Evolutionary conservation across 805 yeast species (phyloP), one percentile per base, ranked within the genome.

Genomic region (Jamesozyma gamospora): DNA sequence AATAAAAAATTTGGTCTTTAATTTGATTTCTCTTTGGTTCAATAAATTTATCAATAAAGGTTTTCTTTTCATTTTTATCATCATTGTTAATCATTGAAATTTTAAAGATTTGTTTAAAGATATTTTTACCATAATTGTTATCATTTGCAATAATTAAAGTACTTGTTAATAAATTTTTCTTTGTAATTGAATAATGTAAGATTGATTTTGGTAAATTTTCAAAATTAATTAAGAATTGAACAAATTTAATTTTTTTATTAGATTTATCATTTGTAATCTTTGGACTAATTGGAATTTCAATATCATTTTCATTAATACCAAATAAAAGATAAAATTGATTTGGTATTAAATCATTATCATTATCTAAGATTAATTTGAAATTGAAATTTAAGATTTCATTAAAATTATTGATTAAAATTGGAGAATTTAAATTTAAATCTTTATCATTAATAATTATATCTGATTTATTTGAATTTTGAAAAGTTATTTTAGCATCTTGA

Each of bases 1-100:
- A 55, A 58, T 83, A 86, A 46, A 58, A 59, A 47, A 85, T 80
- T 60, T 80, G 87, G 2, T 78, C 74, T 53, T 69, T 58, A 12
- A 70, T 56, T 2, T 71, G 80, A 41, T 69, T 60, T 38, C 61
- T 48, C 3, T 37, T 15, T 25, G 59, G 58, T 28, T 36, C 39
- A 5, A 31, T 28, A 25, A 45, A 47, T 17, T 40, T 36, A 16
- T 41, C 44, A 10, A 24, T 36, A n/a, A 29, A 35, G 17, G 2
- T 26, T 14, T 21, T 13, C 3, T 6, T 7, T 11, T 21, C 24
- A 4, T 28, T 37, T n/a, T 49, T 28, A 12, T 45, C 26, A 16
- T 30, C 25, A n/a, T n/a, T n/a, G n/a, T n/a, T n/a, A n/a, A n/a
- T n/a, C 11, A 53, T 26, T 12, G 44, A 24, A 19, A 57, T 27